A percentile compares a stretch with the other conserved stretches of the same genome.
phyloP scores from a whole-genome alignment of 192 early-diverging fungal genomes.

The Umbelopsis sp. region DNA sequence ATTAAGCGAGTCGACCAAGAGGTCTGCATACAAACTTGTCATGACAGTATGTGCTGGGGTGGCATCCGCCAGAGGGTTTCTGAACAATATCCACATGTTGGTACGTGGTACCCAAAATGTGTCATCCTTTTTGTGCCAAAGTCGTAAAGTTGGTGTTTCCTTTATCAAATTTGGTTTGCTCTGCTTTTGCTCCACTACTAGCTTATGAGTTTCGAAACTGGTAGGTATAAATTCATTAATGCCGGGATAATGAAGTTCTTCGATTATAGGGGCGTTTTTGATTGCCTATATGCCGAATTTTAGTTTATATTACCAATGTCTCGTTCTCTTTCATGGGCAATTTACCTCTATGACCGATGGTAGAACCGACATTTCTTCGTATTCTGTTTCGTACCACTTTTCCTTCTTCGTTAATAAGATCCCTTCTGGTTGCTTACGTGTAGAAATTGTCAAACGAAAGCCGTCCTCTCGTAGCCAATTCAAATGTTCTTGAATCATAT shows the following conservation, averaged over 20 bases:
- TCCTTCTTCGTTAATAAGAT: slow-evolving; percentile 61
- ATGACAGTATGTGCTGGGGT: slow-evolving; percentile 70
- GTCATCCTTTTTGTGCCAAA: slow-evolving; percentile 97
- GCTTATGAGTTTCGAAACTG: slow-evolving; percentile 65
- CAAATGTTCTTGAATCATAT: slow-evolving; percentile 65
- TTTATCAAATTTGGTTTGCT: slow-evolving; percentile 57
- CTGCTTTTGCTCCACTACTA: slow-evolving; percentile 23
- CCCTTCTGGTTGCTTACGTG: slow-evolving; percentile 45
- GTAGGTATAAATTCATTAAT: slow-evolving; percentile 86
- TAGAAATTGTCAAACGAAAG: slow-evolving; percentile 57
- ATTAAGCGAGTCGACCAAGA: slow-evolving; percentile 44
- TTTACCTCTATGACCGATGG: slow-evolving; percentile 52
- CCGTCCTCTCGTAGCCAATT: slow-evolving; percentile 63
- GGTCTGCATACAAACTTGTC: slow-evolving; percentile 39
- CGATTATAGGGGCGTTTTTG: background rate
- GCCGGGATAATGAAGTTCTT: slow-evolving; percentile 39
- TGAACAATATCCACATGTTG: slow-evolving; percentile 68
- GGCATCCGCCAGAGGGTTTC: slow-evolving; percentile 73
- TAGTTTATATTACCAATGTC: background rate
- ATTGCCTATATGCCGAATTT: background rate
- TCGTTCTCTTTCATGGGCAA: background rate
- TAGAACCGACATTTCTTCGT: slow-evolving; percentile 65
- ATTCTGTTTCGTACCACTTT: slow-evolving; percentile 82
- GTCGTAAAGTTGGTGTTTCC: slow-evolving; percentile 57
- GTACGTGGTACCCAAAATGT: slow-evolving; percentile 90